Base-by-base conservation (phyloP, 768 basidiomycete species). In the Lentinula sp. region DNA sequence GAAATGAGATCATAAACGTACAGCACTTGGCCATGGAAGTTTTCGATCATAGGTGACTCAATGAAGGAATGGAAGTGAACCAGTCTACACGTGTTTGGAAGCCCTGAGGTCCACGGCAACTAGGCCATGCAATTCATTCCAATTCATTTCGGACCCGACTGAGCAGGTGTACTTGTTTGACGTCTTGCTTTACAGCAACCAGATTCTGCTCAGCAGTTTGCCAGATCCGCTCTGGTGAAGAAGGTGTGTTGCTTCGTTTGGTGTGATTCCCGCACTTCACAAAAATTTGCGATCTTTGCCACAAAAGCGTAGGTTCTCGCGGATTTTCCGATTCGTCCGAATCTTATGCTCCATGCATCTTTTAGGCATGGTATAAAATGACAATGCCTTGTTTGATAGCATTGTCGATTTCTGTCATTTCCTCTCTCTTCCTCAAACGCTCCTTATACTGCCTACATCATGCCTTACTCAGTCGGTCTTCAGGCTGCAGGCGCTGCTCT, bases 401-500 rank as follows among this genome's bases (percentile, higher is more conserved):
- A 16, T 32, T 33, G 57, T 50, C 43, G 37, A 16, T 52, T 60
- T 52, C 37, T 49, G 59, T 41, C 28, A 28, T 37, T 59, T 49
- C 13, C 45, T 33, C 46, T 36, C 46, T 28, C 62, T 69, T 76
- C 63, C 68, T 75, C 63, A 69, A 71, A 71, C 71, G 28, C 73
- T 76, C 66, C 66, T 74, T 60, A 61, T 76, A 52, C 50, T 53
- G 49, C 66, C 65, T 74, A 63, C 49, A 65, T 61, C 60, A 82
- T 83, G 81, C 81, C 81, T 66, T 82, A 81, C 72, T 71, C 74
- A 66, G 69, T 81, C 57, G 82, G 81, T 55, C 72, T 83, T 48
- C 76, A 81, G 64, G 71, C 79, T 69, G 81, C 79, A 48, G 74
- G 77, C 54, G 70, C 71, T 59, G 80, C 80, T 46, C 79, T 83